These are phyloP conservation scores for Aquilaria agallochum DNA, from an alignment of 441 rosid genomes.

Conservation along the genomic window DNA sequence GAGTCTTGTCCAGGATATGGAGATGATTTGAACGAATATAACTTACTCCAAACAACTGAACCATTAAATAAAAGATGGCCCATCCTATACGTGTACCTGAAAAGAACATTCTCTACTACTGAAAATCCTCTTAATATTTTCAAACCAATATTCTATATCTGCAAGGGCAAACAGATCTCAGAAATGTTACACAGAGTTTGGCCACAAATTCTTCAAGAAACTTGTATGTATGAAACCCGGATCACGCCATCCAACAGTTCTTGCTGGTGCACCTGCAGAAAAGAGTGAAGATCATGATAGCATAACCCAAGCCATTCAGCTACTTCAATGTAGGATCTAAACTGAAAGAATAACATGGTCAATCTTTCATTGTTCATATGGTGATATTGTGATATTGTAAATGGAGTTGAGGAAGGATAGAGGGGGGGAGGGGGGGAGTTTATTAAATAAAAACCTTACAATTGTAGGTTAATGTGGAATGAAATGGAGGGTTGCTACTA, in stretches of 20 bases:
- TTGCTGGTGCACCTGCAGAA: slow-evolving; percentile 72
- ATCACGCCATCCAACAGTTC: slow-evolving; percentile 95
- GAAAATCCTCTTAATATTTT: too few species aligned
- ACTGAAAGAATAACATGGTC: neutral
- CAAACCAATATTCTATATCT: too few species aligned
- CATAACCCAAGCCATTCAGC: neutral
- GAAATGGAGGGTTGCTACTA: too few species aligned
- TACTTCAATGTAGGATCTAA: neutral
- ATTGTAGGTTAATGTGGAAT: too few species aligned
- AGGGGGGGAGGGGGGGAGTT: too few species aligned
- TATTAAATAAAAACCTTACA: too few species aligned
- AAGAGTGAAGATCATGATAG: neutral
- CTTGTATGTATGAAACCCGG: slow-evolving; percentile 92
- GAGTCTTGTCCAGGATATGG: slow-evolving; percentile 95
- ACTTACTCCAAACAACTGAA: slow-evolving; percentile 63
- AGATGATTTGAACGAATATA: slow-evolving; percentile 56
- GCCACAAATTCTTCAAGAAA: slow-evolving; percentile 90
- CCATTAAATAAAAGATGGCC: slow-evolving; percentile 67
- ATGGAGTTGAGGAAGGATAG: too few species aligned
- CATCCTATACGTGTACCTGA: slow-evolving; percentile 66
- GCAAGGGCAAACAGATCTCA: neutral
- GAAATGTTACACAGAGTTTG: slow-evolving; percentile 56
- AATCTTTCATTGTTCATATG: too few species aligned
- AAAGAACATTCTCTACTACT: slow-evolving; percentile 8
- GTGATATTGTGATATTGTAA: too few species aligned